Evolutionary conservation across 108 stramenopile species (phyloP).

Genomic region (Epithemia pelagica): DNA sequence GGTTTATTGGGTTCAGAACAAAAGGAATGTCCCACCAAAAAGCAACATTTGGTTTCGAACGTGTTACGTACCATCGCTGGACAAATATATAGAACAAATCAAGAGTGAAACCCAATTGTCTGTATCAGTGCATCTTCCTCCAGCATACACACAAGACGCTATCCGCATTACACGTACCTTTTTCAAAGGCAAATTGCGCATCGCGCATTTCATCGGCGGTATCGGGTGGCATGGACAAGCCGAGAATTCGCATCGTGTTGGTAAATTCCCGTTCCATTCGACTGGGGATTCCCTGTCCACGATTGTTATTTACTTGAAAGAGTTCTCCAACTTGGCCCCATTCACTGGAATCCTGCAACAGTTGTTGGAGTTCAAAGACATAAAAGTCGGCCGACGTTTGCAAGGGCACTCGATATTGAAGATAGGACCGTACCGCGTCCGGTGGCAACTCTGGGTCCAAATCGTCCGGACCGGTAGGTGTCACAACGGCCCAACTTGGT

Average conservation of each 20-base stretch:
- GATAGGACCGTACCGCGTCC: slow-evolving; percentile 58
- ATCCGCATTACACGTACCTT: slow-evolving; percentile 42
- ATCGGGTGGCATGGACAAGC: slow-evolving; percentile 73
- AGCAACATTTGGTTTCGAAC: too few species aligned
- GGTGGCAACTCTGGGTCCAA: slow-evolving; percentile 60
- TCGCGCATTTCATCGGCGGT: slow-evolving; percentile 73
- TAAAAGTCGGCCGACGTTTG: slow-evolving; percentile 66
- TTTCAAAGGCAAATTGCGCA: slow-evolving; percentile 72
- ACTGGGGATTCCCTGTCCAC: slow-evolving; percentile 60
- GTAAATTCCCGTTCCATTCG: slow-evolving; percentile 74
- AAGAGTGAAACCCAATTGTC: too few species aligned
- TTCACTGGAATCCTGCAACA: slow-evolving; percentile 50
- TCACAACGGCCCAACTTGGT: slow-evolving; percentile 1
- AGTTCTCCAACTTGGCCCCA: slow-evolving; percentile 67
- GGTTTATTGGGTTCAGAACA: too few species aligned
- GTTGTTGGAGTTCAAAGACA: slow-evolving; percentile 61
- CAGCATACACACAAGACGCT: too few species aligned
- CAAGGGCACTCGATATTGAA: slow-evolving; percentile 67
- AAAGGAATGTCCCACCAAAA: too few species aligned
- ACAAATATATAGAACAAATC: too few species aligned
- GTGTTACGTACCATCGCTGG: too few species aligned
- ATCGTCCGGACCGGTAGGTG: slow-evolving; percentile 18
- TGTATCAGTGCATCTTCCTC: too few species aligned
- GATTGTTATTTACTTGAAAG: slow-evolving; percentile 39
- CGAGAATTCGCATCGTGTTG: slow-evolving; percentile 75